Evolutionary conservation across 495 filamentous ascomycete species (phyloP).

Genomic region (Penicillium chermesinum): DNA sequence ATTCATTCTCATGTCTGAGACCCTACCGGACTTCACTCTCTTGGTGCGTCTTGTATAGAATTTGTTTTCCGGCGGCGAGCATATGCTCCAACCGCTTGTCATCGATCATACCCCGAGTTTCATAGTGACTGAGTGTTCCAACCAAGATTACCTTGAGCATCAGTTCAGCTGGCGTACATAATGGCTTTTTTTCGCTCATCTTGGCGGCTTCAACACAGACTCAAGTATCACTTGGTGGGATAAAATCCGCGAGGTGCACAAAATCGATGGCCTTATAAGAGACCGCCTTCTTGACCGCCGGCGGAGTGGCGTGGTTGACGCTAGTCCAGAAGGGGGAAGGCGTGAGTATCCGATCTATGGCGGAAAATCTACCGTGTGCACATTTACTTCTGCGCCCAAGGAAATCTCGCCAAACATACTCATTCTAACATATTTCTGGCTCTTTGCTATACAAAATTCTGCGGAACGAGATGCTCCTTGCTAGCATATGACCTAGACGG

Average conservation of each 20-base stretch:
- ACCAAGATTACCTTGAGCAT: constrained; percentile 46
- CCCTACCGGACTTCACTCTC: constrained; percentile 46
- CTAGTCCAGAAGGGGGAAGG: neutral
- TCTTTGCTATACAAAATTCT: no score
- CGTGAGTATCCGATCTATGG: neutral
- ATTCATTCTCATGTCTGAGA: neutral
- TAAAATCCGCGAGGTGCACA: constrained; percentile 4
- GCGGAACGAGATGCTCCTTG: no score
- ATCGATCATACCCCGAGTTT: constrained; percentile 48
- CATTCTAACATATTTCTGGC: no score
- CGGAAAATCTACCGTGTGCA: neutral
- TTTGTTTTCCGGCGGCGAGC: constrained; percentile 46
- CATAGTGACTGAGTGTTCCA: constrained; percentile 47
- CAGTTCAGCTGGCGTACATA: constrained; percentile 44
- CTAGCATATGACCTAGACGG: no score
- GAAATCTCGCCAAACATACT: neutral
- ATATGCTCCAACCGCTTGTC: constrained; percentile 48
- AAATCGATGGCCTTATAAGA: constrained; percentile 3
- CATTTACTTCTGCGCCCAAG: neutral
- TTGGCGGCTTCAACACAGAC: constrained; percentile 6
- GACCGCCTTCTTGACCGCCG: constrained; percentile 4
- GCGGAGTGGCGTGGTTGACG: neutral
- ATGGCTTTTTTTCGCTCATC: constrained; percentile 35
- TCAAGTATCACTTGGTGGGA: constrained; percentile 12
- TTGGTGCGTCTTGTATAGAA: constrained; percentile 47